These are phyloP conservation scores for Metschnikowia orientalis DNA, from an alignment of 805 yeast species.

Conservation along the genomic window DNA sequence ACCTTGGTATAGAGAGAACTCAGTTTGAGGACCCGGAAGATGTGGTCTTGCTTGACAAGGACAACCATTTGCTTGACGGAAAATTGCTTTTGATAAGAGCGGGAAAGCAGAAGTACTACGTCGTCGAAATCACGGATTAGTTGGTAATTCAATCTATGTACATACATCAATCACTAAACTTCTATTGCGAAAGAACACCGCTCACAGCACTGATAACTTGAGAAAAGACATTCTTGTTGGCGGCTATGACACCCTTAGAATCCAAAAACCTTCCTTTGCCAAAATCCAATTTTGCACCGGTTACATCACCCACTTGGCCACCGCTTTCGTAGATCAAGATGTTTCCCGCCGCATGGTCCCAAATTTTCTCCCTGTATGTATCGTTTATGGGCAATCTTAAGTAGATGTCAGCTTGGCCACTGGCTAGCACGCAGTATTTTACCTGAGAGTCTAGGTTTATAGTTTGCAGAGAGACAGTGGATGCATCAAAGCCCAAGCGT, in stretches of 20 bases:
- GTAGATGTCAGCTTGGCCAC: slow-evolving; percentile 91
- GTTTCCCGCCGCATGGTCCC: slow-evolving; percentile 99
- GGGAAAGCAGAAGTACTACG: slow-evolving; percentile 68
- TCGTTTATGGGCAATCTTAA: slow-evolving; percentile 78
- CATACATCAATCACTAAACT: not conserved
- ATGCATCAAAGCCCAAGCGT: slow-evolving; percentile 40
- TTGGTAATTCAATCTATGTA: slow-evolving; percentile 5
- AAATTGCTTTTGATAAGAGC: slow-evolving; percentile 60
- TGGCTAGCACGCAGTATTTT: slow-evolving; percentile 85
- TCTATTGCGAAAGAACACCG: slow-evolving; percentile 18
- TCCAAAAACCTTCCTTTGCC: slow-evolving; percentile 77
- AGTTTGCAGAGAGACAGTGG: slow-evolving; percentile 56
- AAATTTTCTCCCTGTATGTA: slow-evolving; percentile 83
- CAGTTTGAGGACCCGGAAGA: slow-evolving; percentile 49
- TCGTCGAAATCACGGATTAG: slow-evolving; percentile 29
- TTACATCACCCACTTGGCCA: slow-evolving; percentile 82
- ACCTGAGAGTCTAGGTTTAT: slow-evolving; percentile 93
- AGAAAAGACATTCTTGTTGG: slow-evolving; percentile 46
- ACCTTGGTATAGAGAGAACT: slow-evolving; percentile 56
- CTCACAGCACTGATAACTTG: slow-evolving; percentile 47
- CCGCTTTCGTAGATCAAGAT: slow-evolving; percentile 85
- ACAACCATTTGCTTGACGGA: slow-evolving; percentile 51
- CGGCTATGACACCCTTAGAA: slow-evolving; percentile 93
- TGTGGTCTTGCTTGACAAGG: slow-evolving; percentile 43
- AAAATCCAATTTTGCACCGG: slow-evolving; percentile 71